phyloP scores from a whole-genome alignment of 169 alveolate genomes.

The Ichthyophthirius multifiliis region DNA sequence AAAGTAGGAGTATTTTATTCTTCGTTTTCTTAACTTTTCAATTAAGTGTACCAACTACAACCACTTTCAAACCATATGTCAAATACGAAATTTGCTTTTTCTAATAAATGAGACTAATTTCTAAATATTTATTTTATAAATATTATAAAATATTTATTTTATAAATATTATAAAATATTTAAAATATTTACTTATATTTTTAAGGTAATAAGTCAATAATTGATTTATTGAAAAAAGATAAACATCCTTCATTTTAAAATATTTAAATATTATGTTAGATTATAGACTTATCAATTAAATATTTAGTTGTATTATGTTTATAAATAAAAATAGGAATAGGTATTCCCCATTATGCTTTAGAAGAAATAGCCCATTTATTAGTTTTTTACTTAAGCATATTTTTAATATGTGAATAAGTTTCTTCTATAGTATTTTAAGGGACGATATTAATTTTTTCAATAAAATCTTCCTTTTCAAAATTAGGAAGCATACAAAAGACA shows the following conservation, averaged over 20 bases:
- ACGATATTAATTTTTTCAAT: not conserved
- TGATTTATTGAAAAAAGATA: not conserved
- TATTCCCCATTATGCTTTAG: not conserved
- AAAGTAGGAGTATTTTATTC: not conserved
- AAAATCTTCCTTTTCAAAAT: not conserved
- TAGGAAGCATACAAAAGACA: not conserved
- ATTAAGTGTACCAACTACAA: not conserved
- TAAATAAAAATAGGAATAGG: conserved; percentile 1
- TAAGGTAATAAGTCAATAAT: not conserved
- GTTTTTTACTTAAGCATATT: not conserved
- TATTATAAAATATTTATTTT: not conserved
- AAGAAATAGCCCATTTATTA: not conserved
- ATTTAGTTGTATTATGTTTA: not conserved
- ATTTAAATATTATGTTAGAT: not conserved
- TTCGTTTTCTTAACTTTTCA: not conserved
- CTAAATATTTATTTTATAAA: not conserved
- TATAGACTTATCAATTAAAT: not conserved
- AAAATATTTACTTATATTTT: conserved; percentile 1
- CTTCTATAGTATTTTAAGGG: not conserved
- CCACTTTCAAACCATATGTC: conserved; percentile 8
- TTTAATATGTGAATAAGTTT: not conserved
- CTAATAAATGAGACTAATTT: not conserved
- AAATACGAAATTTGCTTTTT: not conserved
- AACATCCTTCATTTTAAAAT: not conserved
- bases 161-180: not conserved